Evolutionary conservation across 805 yeast species (phyloP), one percentile per base, ranked within the genome.

Genomic region (Saturnispora sanitii): DNA sequence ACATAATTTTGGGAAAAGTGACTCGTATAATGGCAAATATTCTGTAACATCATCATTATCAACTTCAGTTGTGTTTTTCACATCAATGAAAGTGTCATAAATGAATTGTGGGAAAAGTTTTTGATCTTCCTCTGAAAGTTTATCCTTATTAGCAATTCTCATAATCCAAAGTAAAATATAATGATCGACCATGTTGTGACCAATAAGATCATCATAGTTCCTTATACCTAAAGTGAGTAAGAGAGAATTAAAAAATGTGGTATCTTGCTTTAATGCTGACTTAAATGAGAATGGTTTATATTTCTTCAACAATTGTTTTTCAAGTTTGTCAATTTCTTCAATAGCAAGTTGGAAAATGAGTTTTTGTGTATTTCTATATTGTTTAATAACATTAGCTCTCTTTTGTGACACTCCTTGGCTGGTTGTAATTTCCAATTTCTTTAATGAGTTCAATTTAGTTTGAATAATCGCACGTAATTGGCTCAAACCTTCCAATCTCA

Each of bases 101-200:
- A 80, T 66, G 68, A 81, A 79, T 2, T 64, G 62, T 1, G 85
- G 82, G 15, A 73, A 57, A 30, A 54, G 57, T 28, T 60, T 56
- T 17, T 54, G 53, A 28, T 64, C 69, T 2, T n/a, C 36, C 15
- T 7, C 53, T 22, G 49, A 57, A 41, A 67, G 64, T 13, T 53
- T 57, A 4, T 54, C 49, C 34, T 61, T 63, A 53, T 78, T 80
- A 42, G 66, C 61, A 43, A 74, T 70, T 49, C 86, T 66, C 27
- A 82, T 72, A 20, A 82, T 61, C 75, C 80, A 82, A 30, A 82
- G 56, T 17, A 79, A 55, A 56, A 82, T 62, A 2, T 72, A 70
- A 48, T 78, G 81, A 42, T 77, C 79, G 43, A 75, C 60, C 35
- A 75, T 65, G 32, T 68, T 64, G 33, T 71, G 63, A 3, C 57